Conservation (phyloP, 192 early-diverging fungal species). For the Coemansia umbellata region DNA sequence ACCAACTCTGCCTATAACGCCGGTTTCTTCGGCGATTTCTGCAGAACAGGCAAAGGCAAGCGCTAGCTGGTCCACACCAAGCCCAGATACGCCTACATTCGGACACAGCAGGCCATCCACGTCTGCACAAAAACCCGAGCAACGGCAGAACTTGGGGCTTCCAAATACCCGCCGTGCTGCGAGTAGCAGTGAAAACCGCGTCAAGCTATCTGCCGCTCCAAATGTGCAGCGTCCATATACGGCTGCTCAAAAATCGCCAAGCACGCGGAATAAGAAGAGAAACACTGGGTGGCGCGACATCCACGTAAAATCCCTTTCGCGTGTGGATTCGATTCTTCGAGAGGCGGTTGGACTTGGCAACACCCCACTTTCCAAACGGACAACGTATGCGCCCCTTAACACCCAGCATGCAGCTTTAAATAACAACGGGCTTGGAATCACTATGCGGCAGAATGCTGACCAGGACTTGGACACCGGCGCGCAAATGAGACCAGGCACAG, state of each 20-base stretch:
- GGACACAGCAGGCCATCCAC: constrained; percentile 5
- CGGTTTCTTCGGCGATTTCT: background rate
- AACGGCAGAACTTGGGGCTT: too few relatives aligned
- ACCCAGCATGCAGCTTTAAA: background rate
- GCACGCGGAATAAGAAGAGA: background rate
- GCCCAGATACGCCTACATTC: background rate
- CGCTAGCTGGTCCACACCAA: constrained; percentile 1
- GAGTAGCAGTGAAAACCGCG: background rate
- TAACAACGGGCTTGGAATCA: constrained; percentile 33
- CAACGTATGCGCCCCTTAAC: constrained; percentile 6
- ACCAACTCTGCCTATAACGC: background rate
- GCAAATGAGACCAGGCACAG: constrained; percentile 11
- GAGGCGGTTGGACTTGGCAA: constrained; percentile 38
- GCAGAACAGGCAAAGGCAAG: constrained; percentile 2
- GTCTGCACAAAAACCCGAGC: background rate
- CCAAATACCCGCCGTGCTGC: background rate
- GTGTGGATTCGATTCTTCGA: constrained; percentile 48
- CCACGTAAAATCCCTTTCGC: constrained; percentile 44
- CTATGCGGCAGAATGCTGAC: background rate
- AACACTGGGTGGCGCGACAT: constrained; percentile 45
- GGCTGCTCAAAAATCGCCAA: constrained; percentile 4
- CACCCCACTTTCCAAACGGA: constrained; percentile 6
- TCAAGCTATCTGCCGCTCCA: constrained; percentile 5
- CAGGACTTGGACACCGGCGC: background rate
- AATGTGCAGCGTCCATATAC: constrained; percentile 17